Conservation (phyloP, 208 protist genomes). For the Crithidia sp. region DNA sequence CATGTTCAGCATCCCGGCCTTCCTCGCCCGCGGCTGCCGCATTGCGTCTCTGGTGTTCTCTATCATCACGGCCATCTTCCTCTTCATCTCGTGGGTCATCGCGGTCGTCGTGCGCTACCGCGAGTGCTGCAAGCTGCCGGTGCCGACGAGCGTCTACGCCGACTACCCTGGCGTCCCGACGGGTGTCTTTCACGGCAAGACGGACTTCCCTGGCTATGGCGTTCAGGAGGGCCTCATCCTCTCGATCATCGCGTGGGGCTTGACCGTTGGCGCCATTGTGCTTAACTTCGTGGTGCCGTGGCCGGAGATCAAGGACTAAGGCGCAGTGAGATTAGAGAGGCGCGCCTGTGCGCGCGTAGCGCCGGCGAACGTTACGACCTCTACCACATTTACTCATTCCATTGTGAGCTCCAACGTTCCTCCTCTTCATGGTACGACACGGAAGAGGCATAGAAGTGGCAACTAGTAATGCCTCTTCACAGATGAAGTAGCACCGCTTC, state of each 20-base stretch:
- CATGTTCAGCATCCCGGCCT: conserved; percentile 47
- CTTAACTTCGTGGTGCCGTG: conserved; percentile 57
- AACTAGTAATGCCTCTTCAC: too few relatives aligned
- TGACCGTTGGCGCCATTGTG: conserved; percentile 32
- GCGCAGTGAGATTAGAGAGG: not conserved
- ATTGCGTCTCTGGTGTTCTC: conserved; percentile 41
- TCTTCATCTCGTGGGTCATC: conserved; percentile 56
- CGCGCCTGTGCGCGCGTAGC: too few relatives aligned
- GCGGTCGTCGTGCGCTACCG: conserved; percentile 53
- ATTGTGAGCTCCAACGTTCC: too few relatives aligned
- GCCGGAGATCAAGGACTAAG: conserved; percentile 27
- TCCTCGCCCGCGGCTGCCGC: conserved; percentile 41
- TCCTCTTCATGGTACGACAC: too few relatives aligned
- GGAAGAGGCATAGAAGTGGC: too few relatives aligned
- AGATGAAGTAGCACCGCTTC: too few relatives aligned
- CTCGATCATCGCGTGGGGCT: conserved; percentile 51
- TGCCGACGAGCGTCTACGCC: conserved; percentile 19
- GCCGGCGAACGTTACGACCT: too few relatives aligned
- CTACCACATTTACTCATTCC: too few relatives aligned
- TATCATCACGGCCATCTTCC: conserved; percentile 40
- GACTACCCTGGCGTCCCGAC: conserved; percentile 56
- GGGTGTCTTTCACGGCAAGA: conserved; percentile 49
- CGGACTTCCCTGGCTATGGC: conserved; percentile 52
- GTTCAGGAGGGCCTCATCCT: conserved; percentile 59
- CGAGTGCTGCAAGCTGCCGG: conserved; percentile 26